Evolutionary conservation across 768 basidiomycete species (phyloP), one percentile per base, ranked within the genome.

Genomic region (Suillus tomentosus): DNA sequence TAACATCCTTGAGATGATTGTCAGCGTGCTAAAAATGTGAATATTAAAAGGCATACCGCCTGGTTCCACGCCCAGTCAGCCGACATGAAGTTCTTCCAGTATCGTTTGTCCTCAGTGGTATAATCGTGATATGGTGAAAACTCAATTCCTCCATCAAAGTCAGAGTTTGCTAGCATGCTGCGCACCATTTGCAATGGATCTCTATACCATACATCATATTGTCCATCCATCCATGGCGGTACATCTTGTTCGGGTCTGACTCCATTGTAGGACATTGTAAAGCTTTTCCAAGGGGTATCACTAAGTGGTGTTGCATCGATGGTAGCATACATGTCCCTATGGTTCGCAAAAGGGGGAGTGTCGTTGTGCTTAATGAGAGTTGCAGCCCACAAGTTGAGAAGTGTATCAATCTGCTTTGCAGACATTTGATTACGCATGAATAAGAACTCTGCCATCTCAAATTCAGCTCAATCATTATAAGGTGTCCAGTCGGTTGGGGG

Each of bases 251-350:
- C 54, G 14, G 71, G 64, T 17, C 45, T 22, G 11, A 63, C 53
- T 31, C 73, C 64, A 9, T 48, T 45, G 63, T 72, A 74, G 10
- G 17, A 13, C 1, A 66, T 34, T 1, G 61, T 61, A 39, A 75
- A 72, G 24, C 66, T 68, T 42, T 76, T 36, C 78, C 77, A 78
- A 7, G 70, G 66, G 6, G 68, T 58, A 48, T 72, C 71, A 5
- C 77, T 72, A 37, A 69, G 63, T 53, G 57, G 42, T 8, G 70
- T 74, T 0, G 65, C 36, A 61, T 78, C 72, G 51, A 78, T 78
- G 0, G 70, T 64, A 3, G 63, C 19, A 13, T 70, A 69, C 7
- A 76, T 24, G 54, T 76, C 66, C 8, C 61, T 61, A 61, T 70
- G 60, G 45, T 69, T 54, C 1, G 66, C 58, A 62, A 75, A 75